Conservation (phyloP, 2,329 filamentous ascomycete genomes). For the Pseudopithomyces chartarum region DNA sequence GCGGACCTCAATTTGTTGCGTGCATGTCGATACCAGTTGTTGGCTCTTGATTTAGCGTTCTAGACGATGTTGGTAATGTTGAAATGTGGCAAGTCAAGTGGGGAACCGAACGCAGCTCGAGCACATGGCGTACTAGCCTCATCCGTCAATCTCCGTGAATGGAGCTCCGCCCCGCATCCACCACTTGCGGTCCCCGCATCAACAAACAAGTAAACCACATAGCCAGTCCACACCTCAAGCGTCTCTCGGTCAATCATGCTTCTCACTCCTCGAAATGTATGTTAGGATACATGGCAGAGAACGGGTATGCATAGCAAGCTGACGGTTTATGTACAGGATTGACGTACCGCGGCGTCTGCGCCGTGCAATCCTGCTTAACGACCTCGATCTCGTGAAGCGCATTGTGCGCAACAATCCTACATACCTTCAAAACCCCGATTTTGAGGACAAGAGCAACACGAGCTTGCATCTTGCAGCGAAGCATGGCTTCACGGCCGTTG, state of each 20-base stretch:
- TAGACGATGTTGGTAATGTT: not conserved
- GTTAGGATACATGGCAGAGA: not conserved
- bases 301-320: not conserved
- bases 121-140: constrained; percentile 23
- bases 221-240: constrained; percentile 6
- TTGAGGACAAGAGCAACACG: constrained; percentile 76
- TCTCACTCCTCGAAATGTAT: constrained; percentile 27
- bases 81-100: not conserved
- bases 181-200: constrained; percentile 16
- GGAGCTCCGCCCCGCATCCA: constrained; percentile 26
- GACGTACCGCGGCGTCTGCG: constrained; percentile 77
- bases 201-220: constrained; percentile 8
- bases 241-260: constrained; percentile 25
- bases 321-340: constrained; percentile 61
- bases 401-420: constrained; percentile 75
- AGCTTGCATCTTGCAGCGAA: constrained; percentile 80
- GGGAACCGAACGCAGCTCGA: not conserved
- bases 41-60: not conserved
- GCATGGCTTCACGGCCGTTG: constrained; percentile 72
- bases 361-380: constrained; percentile 78
- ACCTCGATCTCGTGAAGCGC: constrained; percentile 73
- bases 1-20: not conserved
- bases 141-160: constrained; percentile 31
- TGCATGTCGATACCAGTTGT: not conserved
- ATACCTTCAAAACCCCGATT: constrained; percentile 80